Conservation (phyloP, 371 early-diverging fungal genomes). For the Mucor saturninus region DNA sequence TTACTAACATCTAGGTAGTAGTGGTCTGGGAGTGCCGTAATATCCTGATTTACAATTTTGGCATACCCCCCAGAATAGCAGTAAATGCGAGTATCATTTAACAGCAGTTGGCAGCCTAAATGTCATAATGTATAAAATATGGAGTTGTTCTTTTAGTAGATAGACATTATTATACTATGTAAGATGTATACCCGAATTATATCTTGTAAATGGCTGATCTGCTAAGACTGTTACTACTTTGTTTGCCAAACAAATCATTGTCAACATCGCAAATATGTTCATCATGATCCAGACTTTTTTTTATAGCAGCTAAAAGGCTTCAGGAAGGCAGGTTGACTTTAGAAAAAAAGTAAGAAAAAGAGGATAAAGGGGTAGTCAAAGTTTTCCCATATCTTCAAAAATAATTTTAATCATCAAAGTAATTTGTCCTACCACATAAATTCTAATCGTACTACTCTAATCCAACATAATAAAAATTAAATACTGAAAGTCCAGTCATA, state of each 20-base stretch:
- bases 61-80: conserved; percentile 20
- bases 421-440: no score
- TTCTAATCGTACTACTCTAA: no score
- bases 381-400: no score
- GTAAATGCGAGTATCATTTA: conserved; percentile 18
- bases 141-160: not conserved
- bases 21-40: conserved; percentile 7
- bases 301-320: no score
- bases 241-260: not conserved
- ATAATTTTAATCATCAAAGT: no score
- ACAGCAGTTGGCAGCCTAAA: conserved; percentile 17
- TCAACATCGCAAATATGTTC: no score
- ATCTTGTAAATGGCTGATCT: conserved; percentile 11
- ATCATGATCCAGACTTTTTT: no score
- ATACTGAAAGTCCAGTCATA: no score
- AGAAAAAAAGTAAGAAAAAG: no score
- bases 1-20: conserved; percentile 14
- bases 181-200: conserved; percentile 6
- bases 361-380: no score
- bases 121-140: not conserved
- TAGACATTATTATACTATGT: not conserved
- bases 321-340: no score
- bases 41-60: conserved; percentile 3
- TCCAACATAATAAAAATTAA: no score
- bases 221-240: not conserved